Conservation (phyloP, 1,284 basidiomycete genomes). For the Ceratobasidium sp. region DNA sequence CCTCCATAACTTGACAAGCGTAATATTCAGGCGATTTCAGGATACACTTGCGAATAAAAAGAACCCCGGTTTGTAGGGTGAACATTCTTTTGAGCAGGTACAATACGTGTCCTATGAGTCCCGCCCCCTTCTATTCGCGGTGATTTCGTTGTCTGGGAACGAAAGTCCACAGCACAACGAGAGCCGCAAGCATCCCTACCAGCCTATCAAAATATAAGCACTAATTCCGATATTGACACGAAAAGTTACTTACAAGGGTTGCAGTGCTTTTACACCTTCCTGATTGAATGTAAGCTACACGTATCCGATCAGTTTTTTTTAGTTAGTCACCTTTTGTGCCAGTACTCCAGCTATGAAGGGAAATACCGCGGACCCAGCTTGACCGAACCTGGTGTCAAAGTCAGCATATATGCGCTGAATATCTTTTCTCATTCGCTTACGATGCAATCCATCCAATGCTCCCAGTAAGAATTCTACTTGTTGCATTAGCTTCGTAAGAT, state of each 20-base stretch:
- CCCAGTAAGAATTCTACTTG: slow-evolving; percentile 43
- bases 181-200: slow-evolving; percentile 32
- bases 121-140: too few species aligned
- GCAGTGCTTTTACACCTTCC: slow-evolving; percentile 37
- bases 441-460: slow-evolving; percentile 46
- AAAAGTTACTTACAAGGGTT: slow-evolving; percentile 33
- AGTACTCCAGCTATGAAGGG: slow-evolving; percentile 43
- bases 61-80: too few species aligned
- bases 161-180: slow-evolving; percentile 28
- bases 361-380: slow-evolving; percentile 44
- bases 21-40: too few species aligned
- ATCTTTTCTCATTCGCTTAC: background rate
- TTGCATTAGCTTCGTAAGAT: background rate
- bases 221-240: too few species aligned
- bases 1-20: too few species aligned
- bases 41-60: too few species aligned
- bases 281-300: background rate
- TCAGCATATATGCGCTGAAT: background rate
- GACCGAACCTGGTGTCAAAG: slow-evolving; percentile 43
- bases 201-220: slow-evolving; percentile 1
- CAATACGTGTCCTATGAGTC: too few species aligned
- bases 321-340: slow-evolving; percentile 9
- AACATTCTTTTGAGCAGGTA: too few species aligned
- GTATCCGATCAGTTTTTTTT: background rate
- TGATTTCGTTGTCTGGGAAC: background rate